These are phyloP conservation scores for Suhomyces coccinellae DNA, from an alignment of 1,139 yeast species.

Conservation along the genomic window DNA sequence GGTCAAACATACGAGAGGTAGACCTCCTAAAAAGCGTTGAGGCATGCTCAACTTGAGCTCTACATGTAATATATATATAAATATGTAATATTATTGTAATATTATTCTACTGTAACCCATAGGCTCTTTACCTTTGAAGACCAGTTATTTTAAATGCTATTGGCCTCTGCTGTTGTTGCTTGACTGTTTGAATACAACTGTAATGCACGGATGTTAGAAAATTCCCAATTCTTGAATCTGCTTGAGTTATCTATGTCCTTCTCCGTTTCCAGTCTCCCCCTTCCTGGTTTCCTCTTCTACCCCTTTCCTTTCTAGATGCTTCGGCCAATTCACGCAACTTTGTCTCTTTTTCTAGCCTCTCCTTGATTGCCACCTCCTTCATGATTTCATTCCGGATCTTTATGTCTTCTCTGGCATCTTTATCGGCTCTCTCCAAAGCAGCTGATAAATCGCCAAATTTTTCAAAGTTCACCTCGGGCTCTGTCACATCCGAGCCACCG, in stretches of 20 bases:
- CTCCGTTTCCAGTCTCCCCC: slow-evolving; percentile 5
- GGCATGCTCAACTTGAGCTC: not conserved
- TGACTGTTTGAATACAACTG: too few species aligned
- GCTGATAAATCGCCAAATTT: slow-evolving; percentile 64
- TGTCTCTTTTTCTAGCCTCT: slow-evolving; percentile 59
- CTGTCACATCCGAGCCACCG: slow-evolving; percentile 31
- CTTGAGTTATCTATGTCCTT: not conserved
- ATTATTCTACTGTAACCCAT: slow-evolving; percentile 1
- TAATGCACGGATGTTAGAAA: too few species aligned
- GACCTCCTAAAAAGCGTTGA: slow-evolving; percentile 7
- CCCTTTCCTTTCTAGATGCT: slow-evolving; percentile 45
- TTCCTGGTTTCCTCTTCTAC: not conserved
- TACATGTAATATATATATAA: slow-evolving; percentile 4
- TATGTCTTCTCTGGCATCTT: slow-evolving; percentile 70
- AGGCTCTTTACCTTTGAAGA: not conserved
- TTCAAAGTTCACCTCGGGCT: slow-evolving; percentile 49
- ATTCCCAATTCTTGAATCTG: too few species aligned
- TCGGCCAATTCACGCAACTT: slow-evolving; percentile 59
- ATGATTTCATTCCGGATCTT: slow-evolving; percentile 57
- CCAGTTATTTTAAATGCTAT: not conserved
- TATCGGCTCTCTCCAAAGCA: slow-evolving; percentile 77
- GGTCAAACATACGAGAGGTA: slow-evolving; percentile 21
- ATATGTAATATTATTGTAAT: not conserved
- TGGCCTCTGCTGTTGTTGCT: too few species aligned
- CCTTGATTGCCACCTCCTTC: slow-evolving; percentile 54